Percentiles rank a stretch among this genome's conserved stretches.
Conservation (phyloP, 768 basidiomycete genomes). For the Rhizopogon sp. region DNA sequence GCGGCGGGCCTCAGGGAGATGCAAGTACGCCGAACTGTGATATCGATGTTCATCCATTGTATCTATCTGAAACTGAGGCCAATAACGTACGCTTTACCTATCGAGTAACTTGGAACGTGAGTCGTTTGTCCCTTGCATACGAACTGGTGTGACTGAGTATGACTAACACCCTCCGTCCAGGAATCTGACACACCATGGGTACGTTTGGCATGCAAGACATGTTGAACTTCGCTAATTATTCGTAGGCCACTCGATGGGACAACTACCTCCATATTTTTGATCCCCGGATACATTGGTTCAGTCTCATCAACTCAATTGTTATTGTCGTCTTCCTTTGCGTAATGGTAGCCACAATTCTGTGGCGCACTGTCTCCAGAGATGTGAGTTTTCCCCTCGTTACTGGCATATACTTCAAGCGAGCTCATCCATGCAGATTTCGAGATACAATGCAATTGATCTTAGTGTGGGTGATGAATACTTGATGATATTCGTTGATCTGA, state of each 20-base stretch:
- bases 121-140: conserved; percentile 18
- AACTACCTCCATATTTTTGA: conserved; percentile 93
- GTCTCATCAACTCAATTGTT: conserved; percentile 86
- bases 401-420: conserved; percentile 13
- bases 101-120: conserved; percentile 79
- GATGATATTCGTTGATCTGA: conserved; percentile 1
- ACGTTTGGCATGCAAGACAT: conserved; percentile 6
- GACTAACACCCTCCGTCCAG: conserved; percentile 29
- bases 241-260: conserved; percentile 92
- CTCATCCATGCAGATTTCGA: conserved; percentile 53
- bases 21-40: conserved; percentile 46
- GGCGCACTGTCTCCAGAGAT: conserved; percentile 84
- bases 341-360: conserved; percentile 90
- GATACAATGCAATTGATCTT: conserved; percentile 94
- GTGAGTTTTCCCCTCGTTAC: conserved; percentile 35
- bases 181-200: conserved; percentile 86
- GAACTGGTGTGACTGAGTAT: background rate
- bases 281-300: conserved; percentile 95
- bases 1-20: conserved; percentile 53
- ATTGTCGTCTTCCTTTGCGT: conserved; percentile 88
- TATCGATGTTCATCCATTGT: conserved; percentile 38
- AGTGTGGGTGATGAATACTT: conserved; percentile 46
- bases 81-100: conserved; percentile 84
- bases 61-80: conserved; percentile 53
- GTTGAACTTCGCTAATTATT: conserved; percentile 9